These are phyloP conservation scores for Exophiala aquamarina DNA, from an alignment of 2,329 filamentous ascomycete genomes.

Conservation along the genomic window DNA sequence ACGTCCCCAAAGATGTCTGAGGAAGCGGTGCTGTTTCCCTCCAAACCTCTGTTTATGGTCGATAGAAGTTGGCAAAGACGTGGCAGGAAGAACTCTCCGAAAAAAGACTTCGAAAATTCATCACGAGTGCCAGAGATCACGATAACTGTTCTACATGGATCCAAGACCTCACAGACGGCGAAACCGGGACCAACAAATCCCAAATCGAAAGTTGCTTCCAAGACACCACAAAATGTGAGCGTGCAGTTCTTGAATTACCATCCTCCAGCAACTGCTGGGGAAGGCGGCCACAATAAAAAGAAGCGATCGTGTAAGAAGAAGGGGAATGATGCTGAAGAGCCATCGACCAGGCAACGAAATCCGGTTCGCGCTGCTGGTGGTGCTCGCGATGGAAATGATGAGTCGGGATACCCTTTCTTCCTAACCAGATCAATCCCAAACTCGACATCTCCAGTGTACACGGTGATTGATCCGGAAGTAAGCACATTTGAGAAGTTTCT, in stretches of 20 bases:
- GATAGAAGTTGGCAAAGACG: conserved; percentile 23
- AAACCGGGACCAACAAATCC: background rate
- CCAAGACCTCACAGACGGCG: background rate
- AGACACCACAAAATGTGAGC: background rate
- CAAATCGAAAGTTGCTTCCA: background rate
- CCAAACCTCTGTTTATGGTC: conserved; percentile 23
- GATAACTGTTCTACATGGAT: background rate
- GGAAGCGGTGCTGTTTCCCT: conserved; percentile 20
- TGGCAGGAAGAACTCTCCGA: conserved; percentile 3
- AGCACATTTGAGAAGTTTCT: conserved; percentile 15
- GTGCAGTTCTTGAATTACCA: conserved; percentile 15
- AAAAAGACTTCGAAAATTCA: background rate
- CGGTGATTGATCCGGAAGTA: conserved; percentile 21
- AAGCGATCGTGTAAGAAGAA: background rate
- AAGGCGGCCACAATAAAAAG: background rate
- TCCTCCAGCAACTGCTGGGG: background rate
- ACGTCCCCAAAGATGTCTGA: conserved; percentile 11
- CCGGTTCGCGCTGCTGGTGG: background rate
- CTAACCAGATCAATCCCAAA: conserved; percentile 1
- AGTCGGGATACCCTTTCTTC: background rate
- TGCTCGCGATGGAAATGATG: background rate
- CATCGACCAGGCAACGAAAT: too few species aligned
- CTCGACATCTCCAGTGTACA: conserved; percentile 11
- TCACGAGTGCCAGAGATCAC: conserved; percentile 20
- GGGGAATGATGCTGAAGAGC: background rate